Evolutionary conservation across 2,329 filamentous ascomycete species (phyloP).

Genomic region (Harringtonia lauricola): DNA sequence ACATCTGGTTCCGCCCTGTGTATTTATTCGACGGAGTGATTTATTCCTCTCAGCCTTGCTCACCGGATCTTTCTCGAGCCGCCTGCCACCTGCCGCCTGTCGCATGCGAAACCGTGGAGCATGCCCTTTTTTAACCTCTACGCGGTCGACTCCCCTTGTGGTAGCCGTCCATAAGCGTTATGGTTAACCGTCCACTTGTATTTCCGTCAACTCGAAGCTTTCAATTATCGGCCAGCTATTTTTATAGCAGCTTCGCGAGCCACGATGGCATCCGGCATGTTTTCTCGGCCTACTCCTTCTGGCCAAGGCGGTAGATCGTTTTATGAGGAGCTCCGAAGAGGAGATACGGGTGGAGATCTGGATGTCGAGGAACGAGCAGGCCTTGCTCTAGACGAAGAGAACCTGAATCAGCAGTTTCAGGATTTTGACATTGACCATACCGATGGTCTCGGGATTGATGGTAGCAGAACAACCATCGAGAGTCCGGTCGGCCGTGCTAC

Average conservation of each 20-base stretch:
- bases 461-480: constrained; percentile 31
- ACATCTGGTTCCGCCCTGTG: background rate
- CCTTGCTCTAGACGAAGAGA: constrained; percentile 40
- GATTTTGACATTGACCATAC: constrained; percentile 35
- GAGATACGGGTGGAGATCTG: constrained; percentile 18
- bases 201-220: background rate
- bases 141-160: constrained; percentile 2
- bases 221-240: background rate
- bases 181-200: background rate
- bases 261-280: constrained; percentile 35
- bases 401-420: constrained; percentile 38
- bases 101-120: background rate
- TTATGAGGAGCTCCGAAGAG: constrained; percentile 36
- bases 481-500: constrained; percentile 1
- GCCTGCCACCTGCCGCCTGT: background rate
- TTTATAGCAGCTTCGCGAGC: constrained; percentile 1
- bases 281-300: constrained; percentile 30
- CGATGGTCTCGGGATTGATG: constrained; percentile 29
- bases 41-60: background rate
- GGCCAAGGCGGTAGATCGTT: constrained; percentile 29
- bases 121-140: constrained; percentile 1
- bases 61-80: background rate
- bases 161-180: background rate
- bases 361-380: constrained; percentile 31
- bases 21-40: no score